These are phyloP conservation scores for Leishmania tropica DNA, from an alignment of 208 protist genomes.

Conservation along the genomic window DNA sequence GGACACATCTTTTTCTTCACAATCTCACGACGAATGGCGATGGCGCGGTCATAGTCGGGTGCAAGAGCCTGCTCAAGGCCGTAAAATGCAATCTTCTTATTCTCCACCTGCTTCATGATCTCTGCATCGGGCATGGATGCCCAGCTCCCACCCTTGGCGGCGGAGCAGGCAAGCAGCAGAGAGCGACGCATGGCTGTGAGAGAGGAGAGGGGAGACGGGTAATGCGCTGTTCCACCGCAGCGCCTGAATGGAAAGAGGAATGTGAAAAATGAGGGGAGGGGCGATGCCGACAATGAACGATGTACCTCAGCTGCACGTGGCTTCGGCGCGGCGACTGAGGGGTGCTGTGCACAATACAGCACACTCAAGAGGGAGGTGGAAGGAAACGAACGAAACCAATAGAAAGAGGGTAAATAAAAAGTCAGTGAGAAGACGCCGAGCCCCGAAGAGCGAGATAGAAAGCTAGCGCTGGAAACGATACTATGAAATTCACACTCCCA, in stretches of 20 bases:
- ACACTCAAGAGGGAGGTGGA: background rate
- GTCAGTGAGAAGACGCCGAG: background rate
- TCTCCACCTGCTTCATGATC: constrained; percentile 70
- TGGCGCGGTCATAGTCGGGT: constrained; percentile 90
- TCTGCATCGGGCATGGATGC: constrained; percentile 65
- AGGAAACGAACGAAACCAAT: background rate
- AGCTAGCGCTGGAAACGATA: background rate
- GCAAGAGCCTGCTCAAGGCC: constrained; percentile 82
- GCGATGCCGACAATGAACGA: background rate
- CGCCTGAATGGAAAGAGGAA: background rate
- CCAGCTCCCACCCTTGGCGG: constrained; percentile 47
- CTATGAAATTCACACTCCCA: background rate
- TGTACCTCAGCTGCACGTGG: background rate
- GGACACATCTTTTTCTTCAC: constrained; percentile 60
- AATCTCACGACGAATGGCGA: constrained; percentile 82
- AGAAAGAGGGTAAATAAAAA: background rate
- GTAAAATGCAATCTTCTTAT: constrained; percentile 86
- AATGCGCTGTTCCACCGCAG: background rate
- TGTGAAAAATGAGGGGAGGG: background rate
- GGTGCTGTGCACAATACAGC: background rate
- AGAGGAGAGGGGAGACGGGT: background rate
- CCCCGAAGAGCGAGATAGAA: background rate
- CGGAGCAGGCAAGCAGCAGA: constrained; percentile 25
- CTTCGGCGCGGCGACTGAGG: background rate
- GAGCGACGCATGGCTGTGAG: constrained; percentile 28